Evolutionary conservation across 352 stramenopile species (phyloP).

Genomic region (Globisporangium parvum): DNA sequence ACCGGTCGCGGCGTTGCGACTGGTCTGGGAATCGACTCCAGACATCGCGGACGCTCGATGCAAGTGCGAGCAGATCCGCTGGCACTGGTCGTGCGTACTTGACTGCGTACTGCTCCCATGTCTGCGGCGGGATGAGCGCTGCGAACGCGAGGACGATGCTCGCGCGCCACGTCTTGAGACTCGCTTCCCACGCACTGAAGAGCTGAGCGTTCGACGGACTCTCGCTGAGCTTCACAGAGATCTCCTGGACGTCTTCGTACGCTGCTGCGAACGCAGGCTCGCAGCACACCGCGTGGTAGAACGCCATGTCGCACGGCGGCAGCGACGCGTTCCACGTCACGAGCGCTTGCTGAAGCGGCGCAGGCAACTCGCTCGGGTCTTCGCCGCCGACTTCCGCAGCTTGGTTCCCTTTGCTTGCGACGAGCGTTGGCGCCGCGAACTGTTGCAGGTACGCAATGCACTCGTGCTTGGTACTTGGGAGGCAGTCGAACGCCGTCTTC

Average conservation of each 20-base stretch:
- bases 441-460: slow-evolving; percentile 54
- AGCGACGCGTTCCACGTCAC: slow-evolving; percentile 63
- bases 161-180: slow-evolving; percentile 50
- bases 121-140: slow-evolving; percentile 52
- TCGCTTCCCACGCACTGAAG: slow-evolving; percentile 46
- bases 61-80: slow-evolving; percentile 30
- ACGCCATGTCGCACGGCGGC: slow-evolving; percentile 65
- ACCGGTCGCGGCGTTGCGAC: slow-evolving; percentile 46
- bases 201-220: slow-evolving; percentile 20
- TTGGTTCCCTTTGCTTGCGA: neutral
- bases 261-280: slow-evolving; percentile 52
- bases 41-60: slow-evolving; percentile 25
- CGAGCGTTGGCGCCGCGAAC: slow-evolving; percentile 30
- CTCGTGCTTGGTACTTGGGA: slow-evolving; percentile 49
- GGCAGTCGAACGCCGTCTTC: slow-evolving; percentile 56
- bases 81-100: slow-evolving; percentile 49
- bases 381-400: slow-evolving; percentile 46
- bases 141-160: slow-evolving; percentile 64
- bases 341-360: slow-evolving; percentile 34
- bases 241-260: slow-evolving; percentile 62
- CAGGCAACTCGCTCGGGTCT: slow-evolving; percentile 49
- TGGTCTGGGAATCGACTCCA: slow-evolving; percentile 50
- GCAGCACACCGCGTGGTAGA: slow-evolving; percentile 76
- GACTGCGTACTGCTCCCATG: slow-evolving; percentile 61
- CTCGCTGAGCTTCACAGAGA: slow-evolving; percentile 40